Conservation (phyloP, 192 early-diverging fungal genomes). For the Backusella circina region DNA sequence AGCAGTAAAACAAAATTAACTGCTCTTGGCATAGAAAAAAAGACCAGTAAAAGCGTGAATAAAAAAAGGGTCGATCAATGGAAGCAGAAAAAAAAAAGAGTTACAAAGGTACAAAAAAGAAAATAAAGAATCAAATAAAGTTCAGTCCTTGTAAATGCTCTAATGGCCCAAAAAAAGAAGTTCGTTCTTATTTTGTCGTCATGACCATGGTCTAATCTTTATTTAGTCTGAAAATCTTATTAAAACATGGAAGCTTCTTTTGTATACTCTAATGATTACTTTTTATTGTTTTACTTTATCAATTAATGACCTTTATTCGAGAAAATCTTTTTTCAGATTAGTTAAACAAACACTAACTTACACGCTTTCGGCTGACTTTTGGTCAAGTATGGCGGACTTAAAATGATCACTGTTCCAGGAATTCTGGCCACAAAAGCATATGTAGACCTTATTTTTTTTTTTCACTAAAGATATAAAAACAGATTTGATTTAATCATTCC, state of each 20-base stretch:
- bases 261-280: not conserved
- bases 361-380: not conserved
- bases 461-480: not conserved
- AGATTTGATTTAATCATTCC: not conserved
- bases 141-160: not conserved
- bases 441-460: not conserved
- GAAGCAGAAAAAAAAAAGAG: not conserved
- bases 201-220: not conserved
- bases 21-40: not conserved
- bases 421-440: not conserved
- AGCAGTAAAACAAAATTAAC: not conserved
- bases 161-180: not conserved
- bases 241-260: not conserved
- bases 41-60: not conserved
- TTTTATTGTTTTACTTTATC: not conserved
- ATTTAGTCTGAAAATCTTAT: not conserved
- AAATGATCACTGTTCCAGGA: not conserved
- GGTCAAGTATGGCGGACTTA: not conserved
- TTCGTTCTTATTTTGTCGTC: not conserved
- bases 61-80: not conserved
- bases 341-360: not conserved
- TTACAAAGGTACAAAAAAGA: not conserved
- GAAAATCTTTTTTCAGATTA: not conserved
- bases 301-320: not conserved
- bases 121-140: not conserved